Evolutionary conservation across 2,329 filamentous ascomycete genomes (phyloP), one percentile per base, ranked within the genome.

Genomic region (Colletotrichum chrysophilum): DNA sequence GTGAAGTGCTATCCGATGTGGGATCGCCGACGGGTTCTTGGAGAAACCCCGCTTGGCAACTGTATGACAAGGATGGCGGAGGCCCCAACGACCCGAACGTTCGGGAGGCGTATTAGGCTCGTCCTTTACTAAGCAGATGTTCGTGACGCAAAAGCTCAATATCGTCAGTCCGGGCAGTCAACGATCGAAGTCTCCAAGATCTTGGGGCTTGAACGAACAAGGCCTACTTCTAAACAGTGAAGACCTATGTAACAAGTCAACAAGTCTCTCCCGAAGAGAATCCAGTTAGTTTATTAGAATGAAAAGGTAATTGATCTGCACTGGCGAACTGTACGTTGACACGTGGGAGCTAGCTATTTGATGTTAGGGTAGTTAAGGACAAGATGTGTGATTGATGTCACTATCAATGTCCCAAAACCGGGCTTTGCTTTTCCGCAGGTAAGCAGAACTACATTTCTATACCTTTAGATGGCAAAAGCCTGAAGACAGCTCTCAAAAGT

Each of bases 321-420:
- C 10, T 52, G 10, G 43, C 18, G 18, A 48, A n/a, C 5, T n/a
- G 18, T n/a, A n/a, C 9, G 18, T 38, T 38, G 7, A 38, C 36
- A 38, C 16, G 36, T 38, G 36, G 36, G 16, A 18, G 36, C 14
- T 9, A 18, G 36, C 16, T 38, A 38, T 38, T 38, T 38, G 14
- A 14, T n/a, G 43, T 21, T 1, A 21, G 5, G n/a, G 12, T 21
- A 52, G 43, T 52, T 1, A 52, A 4, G 43, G 43, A 21, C n/a
- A 52, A 3, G 43, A 52, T 52, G 43, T 21, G n/a, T 52, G n/a
- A 21, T 21, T 4, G 43, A 21, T 52, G 10, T 1, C n/a, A 21
- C n/a, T 52, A n/a, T 1, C 0, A 1, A 3, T 21, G n/a, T 21
- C 2, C 0, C 43, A 4, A 21, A 52, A 13, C n/a, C n/a, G n/a